phyloP scores from a whole-genome alignment of 2,329 filamentous ascomycete genomes.

The Hymenoscyphus albidus region DNA sequence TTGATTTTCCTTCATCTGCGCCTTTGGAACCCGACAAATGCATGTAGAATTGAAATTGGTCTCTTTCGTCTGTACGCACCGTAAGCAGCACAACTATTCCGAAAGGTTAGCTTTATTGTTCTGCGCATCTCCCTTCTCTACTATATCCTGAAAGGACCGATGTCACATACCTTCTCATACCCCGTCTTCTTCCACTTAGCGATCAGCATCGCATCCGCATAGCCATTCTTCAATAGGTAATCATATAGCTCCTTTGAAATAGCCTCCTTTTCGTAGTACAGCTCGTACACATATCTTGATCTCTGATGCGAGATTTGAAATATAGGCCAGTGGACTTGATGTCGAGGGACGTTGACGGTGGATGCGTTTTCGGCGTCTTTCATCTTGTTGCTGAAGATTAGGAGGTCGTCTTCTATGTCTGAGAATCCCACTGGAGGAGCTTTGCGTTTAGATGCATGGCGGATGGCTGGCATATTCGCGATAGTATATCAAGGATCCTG shows the following conservation, averaged over 20 bases:
- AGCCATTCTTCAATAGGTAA: conserved; percentile 93
- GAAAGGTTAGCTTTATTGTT: conserved; percentile 8
- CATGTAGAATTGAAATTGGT: conserved; percentile 98
- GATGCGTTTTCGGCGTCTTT: conserved; percentile 92
- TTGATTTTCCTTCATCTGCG: conserved; percentile 84
- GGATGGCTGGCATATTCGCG: conserved; percentile 67
- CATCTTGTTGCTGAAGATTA: conserved; percentile 87
- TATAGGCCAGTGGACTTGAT: conserved; percentile 93
- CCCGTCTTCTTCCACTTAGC: conserved; percentile 99
- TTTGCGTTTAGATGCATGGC: conserved; percentile 73
- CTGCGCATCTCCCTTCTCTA: neutral
- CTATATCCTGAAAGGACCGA: conserved; percentile 1
- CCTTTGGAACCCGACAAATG: conserved; percentile 89
- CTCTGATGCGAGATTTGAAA: conserved; percentile 96
- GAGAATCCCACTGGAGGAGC: conserved; percentile 81
- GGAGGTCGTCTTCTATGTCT: conserved; percentile 81
- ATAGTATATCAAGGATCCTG: neutral
- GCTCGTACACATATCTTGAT: conserved; percentile 88
- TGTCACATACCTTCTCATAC: conserved; percentile 77
- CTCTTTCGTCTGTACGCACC: conserved; percentile 99
- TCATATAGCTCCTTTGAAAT: conserved; percentile 92
- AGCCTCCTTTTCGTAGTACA: conserved; percentile 97
- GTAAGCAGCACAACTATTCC: conserved; percentile 77
- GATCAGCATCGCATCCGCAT: conserved; percentile 91
- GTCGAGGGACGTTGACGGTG: conserved; percentile 72